These are phyloP conservation scores for Ophiocordyceps camponoti-saundersi DNA, from an alignment of 2,329 filamentous ascomycete genomes.

Conservation along the genomic window DNA sequence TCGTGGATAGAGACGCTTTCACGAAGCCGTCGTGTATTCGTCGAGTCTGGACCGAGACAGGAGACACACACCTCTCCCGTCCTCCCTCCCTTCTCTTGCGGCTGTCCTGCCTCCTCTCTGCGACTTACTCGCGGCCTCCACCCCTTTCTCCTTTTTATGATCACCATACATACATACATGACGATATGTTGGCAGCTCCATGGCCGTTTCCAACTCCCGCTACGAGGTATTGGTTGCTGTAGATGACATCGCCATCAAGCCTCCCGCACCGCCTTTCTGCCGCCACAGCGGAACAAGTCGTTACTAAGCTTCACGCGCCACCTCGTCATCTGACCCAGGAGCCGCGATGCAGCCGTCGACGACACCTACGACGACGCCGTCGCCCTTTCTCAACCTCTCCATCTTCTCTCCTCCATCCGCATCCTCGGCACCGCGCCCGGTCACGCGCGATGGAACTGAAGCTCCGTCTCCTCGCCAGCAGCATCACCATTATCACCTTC, in stretches of 20 bases:
- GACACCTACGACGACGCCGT: conserved; percentile 11
- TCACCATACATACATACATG: neutral
- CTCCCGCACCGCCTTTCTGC: neutral
- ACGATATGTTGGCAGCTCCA: neutral
- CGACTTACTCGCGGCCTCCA: neutral
- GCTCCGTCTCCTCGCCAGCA: neutral
- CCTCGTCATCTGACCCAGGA: neutral
- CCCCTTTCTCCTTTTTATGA: neutral
- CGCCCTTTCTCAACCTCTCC: conserved; percentile 19
- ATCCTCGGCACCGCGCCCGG: conserved; percentile 15
- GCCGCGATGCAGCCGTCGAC: neutral
- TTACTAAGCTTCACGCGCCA: neutral
- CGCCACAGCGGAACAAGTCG: neutral
- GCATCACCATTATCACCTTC: conserved; percentile 17
- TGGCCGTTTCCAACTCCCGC: neutral
- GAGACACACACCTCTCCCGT: neutral
- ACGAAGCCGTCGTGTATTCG: too few species aligned
- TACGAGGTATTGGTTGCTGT: neutral
- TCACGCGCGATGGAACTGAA: conserved; percentile 17
- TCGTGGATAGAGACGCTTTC: neutral
- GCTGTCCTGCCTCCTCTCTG: neutral
- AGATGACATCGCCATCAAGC: neutral
- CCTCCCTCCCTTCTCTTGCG: neutral
- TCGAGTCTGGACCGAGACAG: neutral
- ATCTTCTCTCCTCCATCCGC: conserved; percentile 12